Base-by-base conservation (phyloP, 306 rosid species). In the Oemleria cerasiformis region DNA sequence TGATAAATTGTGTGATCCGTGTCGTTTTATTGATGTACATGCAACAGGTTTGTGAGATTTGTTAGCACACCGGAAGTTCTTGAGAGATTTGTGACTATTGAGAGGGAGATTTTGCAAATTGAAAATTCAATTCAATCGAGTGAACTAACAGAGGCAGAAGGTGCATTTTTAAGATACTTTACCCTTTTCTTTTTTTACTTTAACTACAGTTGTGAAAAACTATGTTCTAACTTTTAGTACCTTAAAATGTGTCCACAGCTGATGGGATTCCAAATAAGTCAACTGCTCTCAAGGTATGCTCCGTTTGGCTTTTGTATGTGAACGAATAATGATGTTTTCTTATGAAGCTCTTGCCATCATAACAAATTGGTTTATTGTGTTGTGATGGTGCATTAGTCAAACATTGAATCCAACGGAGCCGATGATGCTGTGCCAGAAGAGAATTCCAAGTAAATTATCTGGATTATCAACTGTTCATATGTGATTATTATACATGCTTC, bases 11-110 rank as follows among this genome's bases (percentile, higher is more conserved):
- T 16, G 19, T 20, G 44, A 12, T 53, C 50, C 11, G 50, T 69
- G 21, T 54, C 25, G 19, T 44, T 71, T 47, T 16, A 45, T 41
- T 61, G 66, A 17, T 49, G 75, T 66, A 39, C 17, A 78, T 77
- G 74, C 39, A 16, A 61, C 90, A 95, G 99, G 85, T 95, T 91
- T 80, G 99, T 95, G 86, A 85, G 83, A 86, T 95, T 91, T 73
- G 87, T 95, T 19, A 91, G 84, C 86, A 68, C 96, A 34, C 99
- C 99, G 6, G 99, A 95, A 81, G 87, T 91, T 80, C 87, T 95
- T 49, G 99, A 95, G 89, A 89, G 99, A 80, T 83, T 95, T 82
- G 96, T 89, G 82, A 95, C 96, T 38, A 83, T 88, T 65, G 99
- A 95, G 74, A 88, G 82, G 75, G 99, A 95, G 88, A 86, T 95